Evolutionary conservation across 148 eudicot species (phyloP).

Genomic region (Chenopodium quinoa): DNA sequence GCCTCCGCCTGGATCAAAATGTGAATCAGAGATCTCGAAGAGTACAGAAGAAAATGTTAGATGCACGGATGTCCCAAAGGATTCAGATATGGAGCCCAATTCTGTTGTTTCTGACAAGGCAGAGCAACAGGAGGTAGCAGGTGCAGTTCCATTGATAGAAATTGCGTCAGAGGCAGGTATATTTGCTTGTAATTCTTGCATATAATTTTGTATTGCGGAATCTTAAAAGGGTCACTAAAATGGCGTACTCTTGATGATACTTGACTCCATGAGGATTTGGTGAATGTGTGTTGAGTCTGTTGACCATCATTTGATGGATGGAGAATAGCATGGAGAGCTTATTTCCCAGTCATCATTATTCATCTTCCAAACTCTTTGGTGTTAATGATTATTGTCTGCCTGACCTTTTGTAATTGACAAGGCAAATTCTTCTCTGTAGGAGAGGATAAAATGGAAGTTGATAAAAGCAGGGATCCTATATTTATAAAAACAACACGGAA

Average conservation of each 20-base stretch:
- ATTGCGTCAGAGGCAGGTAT: constrained; percentile 49
- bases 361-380: not conserved
- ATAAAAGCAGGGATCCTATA: constrained; percentile 35
- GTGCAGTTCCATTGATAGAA: constrained; percentile 35
- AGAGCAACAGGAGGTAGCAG: constrained; percentile 26
- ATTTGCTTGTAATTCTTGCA: not conserved
- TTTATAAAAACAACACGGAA: constrained; percentile 13
- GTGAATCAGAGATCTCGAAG: constrained; percentile 34
- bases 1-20: constrained; percentile 35
- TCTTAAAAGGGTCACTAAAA: not conserved
- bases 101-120: constrained; percentile 35
- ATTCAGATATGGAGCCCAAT: constrained; percentile 39
- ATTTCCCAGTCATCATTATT: not conserved
- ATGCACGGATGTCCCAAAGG: constrained; percentile 36
- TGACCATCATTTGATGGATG: not conserved
- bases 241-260: not conserved
- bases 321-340: not conserved
- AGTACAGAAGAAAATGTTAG: constrained; percentile 25
- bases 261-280: not conserved
- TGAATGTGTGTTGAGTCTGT: not conserved
- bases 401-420: constrained; percentile 15
- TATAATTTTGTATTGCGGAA: not conserved
- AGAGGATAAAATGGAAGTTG: constrained; percentile 37
- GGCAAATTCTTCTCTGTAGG: constrained; percentile 19
- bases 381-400: not conserved